Percentiles rank a stretch among this genome's conserved stretches.
phyloP scores from a whole-genome alignment of 176 grass and related monocot species.

The Cocos nucifera region DNA sequence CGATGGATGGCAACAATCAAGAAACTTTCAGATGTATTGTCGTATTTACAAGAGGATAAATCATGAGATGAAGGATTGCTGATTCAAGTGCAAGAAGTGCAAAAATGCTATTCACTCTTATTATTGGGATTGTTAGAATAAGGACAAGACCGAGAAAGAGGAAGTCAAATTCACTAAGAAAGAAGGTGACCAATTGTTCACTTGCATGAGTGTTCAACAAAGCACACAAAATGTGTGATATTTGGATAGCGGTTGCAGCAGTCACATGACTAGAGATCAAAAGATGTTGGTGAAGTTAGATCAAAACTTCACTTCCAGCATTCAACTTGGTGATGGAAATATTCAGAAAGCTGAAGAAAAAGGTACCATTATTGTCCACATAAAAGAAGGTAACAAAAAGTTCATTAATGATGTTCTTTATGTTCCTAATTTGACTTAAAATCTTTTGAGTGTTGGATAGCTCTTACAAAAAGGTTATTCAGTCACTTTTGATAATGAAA shows the following conservation, averaged over 20 bases:
- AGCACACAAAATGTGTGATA: slow-evolving; percentile 1
- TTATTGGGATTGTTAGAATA: neutral
- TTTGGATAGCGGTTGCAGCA: slow-evolving; percentile 9
- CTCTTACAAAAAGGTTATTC: neutral
- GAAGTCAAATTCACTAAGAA: neutral
- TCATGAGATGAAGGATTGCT: neutral
- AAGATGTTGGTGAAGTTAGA: neutral
- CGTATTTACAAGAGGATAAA: neutral
- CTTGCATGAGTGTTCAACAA: neutral
- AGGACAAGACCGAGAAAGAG: neutral
- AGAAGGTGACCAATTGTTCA: neutral
- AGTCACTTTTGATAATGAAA: slow-evolving; percentile 2
- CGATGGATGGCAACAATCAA: neutral
- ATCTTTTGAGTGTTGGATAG: slow-evolving; percentile 7
- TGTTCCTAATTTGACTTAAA: neutral
- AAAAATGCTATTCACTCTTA: too few relatives aligned
- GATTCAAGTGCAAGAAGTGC: too few relatives aligned
- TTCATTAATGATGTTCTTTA: slow-evolving; percentile 10
- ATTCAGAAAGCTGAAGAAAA: neutral
- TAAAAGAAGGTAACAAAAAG: neutral
- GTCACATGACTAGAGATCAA: neutral
- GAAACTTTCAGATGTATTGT: neutral
- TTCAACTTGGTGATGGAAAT: slow-evolving; percentile 12
- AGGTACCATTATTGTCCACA: neutral
- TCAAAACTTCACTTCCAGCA: neutral